Conservation (phyloP, 2,329 filamentous ascomycete species). For the Emergomyces pasteurianus region DNA sequence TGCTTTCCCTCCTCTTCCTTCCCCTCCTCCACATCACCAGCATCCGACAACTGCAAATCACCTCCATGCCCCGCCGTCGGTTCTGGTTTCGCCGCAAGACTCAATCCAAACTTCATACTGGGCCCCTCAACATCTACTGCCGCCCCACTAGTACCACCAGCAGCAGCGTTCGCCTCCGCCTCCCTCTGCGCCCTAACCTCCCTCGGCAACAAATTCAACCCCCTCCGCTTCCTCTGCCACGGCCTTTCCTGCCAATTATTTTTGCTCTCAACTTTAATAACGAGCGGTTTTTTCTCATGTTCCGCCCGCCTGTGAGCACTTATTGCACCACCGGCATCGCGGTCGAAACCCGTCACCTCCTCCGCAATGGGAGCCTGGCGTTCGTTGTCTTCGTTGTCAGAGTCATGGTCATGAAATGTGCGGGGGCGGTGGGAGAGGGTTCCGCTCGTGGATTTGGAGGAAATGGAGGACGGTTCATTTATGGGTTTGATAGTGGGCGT, state of each 20-base stretch:
- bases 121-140: conserved; percentile 39
- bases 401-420: conserved; percentile 40
- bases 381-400: conserved; percentile 40
- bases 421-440: conserved; percentile 20
- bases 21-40: conserved; percentile 3
- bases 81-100: conserved; percentile 28
- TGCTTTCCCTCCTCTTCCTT: conserved; percentile 19
- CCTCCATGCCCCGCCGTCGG: conserved; percentile 16
- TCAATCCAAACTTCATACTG: conserved; percentile 44
- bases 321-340: conserved; percentile 28
- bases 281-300: conserved; percentile 50
- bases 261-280: conserved; percentile 64
- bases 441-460: conserved; percentile 3
- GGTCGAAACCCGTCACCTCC: conserved; percentile 45
- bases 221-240: conserved; percentile 39
- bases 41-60: conserved; percentile 16
- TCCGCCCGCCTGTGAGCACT: conserved; percentile 25
- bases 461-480: conserved; percentile 9
- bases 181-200: conserved; percentile 41
- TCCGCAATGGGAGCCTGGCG: conserved; percentile 24
- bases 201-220: conserved; percentile 47
- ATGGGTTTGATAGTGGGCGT: conserved; percentile 22
- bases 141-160: conserved; percentile 23
- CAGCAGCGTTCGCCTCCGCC: conserved; percentile 24
- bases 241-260: conserved; percentile 57